A percentile compares a stretch with the other conserved stretches of the same genome.
Evolutionary conservation across 176 grass and related monocot genomes (phyloP).

Genomic region (Oryza brachyantha): DNA sequence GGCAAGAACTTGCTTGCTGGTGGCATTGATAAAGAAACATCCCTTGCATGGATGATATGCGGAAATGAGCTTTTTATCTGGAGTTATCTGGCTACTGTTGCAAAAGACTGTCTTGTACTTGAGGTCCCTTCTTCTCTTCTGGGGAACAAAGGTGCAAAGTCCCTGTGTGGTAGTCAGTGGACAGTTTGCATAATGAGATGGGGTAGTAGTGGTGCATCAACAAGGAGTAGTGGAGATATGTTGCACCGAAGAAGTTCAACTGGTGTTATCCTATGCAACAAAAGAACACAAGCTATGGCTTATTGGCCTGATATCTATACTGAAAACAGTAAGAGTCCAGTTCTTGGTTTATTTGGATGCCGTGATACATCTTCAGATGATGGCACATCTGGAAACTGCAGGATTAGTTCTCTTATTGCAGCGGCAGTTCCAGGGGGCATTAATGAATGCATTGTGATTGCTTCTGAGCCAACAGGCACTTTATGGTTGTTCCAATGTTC

Average conservation of each 20-base stretch:
- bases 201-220: constrained; percentile 32
- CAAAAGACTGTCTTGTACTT: constrained; percentile 76
- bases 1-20: constrained; percentile 61
- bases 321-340: constrained; percentile 45
- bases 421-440: constrained; percentile 46
- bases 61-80: constrained; percentile 84
- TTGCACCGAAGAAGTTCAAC: constrained; percentile 52
- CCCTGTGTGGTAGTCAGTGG: constrained; percentile 49
- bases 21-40: constrained; percentile 81
- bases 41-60: constrained; percentile 88
- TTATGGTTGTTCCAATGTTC: constrained; percentile 71
- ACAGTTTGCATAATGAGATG: constrained; percentile 67
- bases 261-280: constrained; percentile 75
- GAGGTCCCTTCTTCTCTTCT: constrained; percentile 63
- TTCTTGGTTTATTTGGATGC: constrained; percentile 33
- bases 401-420: constrained; percentile 66
- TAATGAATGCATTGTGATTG: constrained; percentile 62
- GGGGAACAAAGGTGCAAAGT: constrained; percentile 36
- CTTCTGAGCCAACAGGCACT: constrained; percentile 52
- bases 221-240: constrained; percentile 35
- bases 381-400: constrained; percentile 41
- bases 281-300: constrained; percentile 53
- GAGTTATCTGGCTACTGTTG: constrained; percentile 62
- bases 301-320: constrained; percentile 87
- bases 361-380: constrained; percentile 27